Evolutionary conservation across 495 filamentous ascomycete genomes (phyloP).

Genomic region (Antarctomyces pellizariae): DNA sequence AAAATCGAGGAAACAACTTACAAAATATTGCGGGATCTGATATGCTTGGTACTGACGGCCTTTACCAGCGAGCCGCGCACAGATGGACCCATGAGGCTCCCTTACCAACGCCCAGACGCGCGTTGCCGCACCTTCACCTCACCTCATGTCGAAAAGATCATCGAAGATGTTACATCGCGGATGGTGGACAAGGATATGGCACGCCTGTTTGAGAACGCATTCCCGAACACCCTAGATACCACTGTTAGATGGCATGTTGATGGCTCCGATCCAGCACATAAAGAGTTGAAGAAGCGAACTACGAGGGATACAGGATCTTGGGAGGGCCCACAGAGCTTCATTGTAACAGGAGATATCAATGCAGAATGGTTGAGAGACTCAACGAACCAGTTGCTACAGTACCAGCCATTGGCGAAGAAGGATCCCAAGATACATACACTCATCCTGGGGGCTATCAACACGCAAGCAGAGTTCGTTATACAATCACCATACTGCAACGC

Average conservation of each 20-base stretch:
- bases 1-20: too few relatives aligned
- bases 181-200: constrained; percentile 80
- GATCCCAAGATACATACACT: constrained; percentile 53
- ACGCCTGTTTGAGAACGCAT: constrained; percentile 89
- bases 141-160: constrained; percentile 65
- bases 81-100: constrained; percentile 53
- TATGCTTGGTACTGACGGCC: too few relatives aligned
- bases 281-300: constrained; percentile 16
- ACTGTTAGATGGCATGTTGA: constrained; percentile 40
- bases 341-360: constrained; percentile 97
- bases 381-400: constrained; percentile 82
- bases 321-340: constrained; percentile 74
- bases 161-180: constrained; percentile 49
- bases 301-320: constrained; percentile 32
- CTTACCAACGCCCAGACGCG: constrained; percentile 65
- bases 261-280: constrained; percentile 17
- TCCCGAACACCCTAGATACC: constrained; percentile 29
- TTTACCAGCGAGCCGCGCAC: constrained; percentile 43
- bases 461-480: constrained; percentile 85
- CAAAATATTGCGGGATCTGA: too few relatives aligned
- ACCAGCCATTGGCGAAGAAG: constrained; percentile 60
- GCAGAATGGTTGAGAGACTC: constrained; percentile 96
- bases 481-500: constrained; percentile 94
- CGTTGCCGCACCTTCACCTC: constrained; percentile 80
- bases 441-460: constrained; percentile 88